Base-by-base conservation (phyloP, 768 basidiomycete species). In the Lactifluus piperatus region DNA sequence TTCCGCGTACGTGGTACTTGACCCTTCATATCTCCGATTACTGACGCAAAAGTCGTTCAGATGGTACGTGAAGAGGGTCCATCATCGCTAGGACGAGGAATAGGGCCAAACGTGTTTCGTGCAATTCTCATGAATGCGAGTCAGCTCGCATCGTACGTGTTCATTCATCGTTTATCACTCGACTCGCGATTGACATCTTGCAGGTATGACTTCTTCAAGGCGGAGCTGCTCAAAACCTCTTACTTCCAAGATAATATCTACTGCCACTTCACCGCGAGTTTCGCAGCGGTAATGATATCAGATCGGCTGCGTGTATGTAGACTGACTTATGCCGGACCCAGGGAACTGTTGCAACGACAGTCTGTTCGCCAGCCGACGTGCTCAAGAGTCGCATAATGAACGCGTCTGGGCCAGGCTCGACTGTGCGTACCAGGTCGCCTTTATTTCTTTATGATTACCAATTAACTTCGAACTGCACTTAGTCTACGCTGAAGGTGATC, bases 151-250 rank as follows among this genome's bases (percentile, higher is more conserved):
- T 91, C 91, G 84, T 91, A 69, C 70, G 88, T 76, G 5, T 49
- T 44, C 13, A 44, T 34, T 9, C 27, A 30, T 52, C 22, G 14
- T 44, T 24, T 24, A 37, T 14, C 14, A 14, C 6, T n/a, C 13
- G 22, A 14, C 6, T n/a, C 13, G 22, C 43, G 26, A 18, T 26
- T 50, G 34, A 51, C 44, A 20, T 10, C 13, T 20, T 4, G 5
- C 57, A 91, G 87, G 11, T 95, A 95, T 67, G 93, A 95, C 71
- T 91, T 88, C 70, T 92, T 93, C 81, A 95, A 95, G 71, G 77
- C 84, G 3, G 85, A 91, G 67, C 75, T 94, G 5, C 71, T 94
- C 50, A 84, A 84, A 70, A 83, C 82, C 3, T 64, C 70, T 7
- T 83, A 86, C 68, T 86, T 94, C 64, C 71, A 85, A 1, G 93